Base-by-base conservation (phyloP, 306 rosid species). In the Quercus suber region DNA sequence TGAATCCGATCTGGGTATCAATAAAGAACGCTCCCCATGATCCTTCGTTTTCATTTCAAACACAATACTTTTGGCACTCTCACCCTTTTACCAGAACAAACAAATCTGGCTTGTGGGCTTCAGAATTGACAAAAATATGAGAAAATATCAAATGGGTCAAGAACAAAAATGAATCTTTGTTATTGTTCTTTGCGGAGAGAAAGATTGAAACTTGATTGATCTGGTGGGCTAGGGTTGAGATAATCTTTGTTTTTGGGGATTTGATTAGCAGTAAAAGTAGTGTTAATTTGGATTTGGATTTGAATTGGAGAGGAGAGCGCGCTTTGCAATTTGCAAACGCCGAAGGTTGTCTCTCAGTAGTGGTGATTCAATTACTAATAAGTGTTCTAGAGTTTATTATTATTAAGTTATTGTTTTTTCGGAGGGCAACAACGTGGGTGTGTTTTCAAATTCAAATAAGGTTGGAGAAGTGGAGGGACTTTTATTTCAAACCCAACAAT, bases 271-370 rank as follows among this genome's bases (percentile, higher is more conserved):
- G 35, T 28, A 19, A 33, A 55, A 70, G 72, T 5, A 27, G 28
- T 20, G 14, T 8, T 37, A 41, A 41, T 41, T 41, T 41, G 11
- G 45, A 41, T 41, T 41, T 33, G 4, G 56, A 64, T 86, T 86
- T 83, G 87, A 86, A 83, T 83, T 71, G 75, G 55, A 27, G 55
- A 45, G n/a, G 25, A 51, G 73, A 72, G 87, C 87, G 89, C 89
- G 68, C 76, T 69, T 49, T 3, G 53, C 53, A 49, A 49, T 12
- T 49, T 49, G 53, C 17, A 49, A 12, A 49, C 15, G 14, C 41
- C 35, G 55, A 77, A 80, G 8, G 70, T 23, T 73, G 81, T 20
- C 65, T 58, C 30, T 5, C 28, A 41, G 45, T 41, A 8, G 45
- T 37, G 7, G 45, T 2, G 45, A 37, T 37, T 37, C 45, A 37